Base-by-base conservation (phyloP, 768 basidiomycete genomes). In the Floccularia luteovirens region DNA sequence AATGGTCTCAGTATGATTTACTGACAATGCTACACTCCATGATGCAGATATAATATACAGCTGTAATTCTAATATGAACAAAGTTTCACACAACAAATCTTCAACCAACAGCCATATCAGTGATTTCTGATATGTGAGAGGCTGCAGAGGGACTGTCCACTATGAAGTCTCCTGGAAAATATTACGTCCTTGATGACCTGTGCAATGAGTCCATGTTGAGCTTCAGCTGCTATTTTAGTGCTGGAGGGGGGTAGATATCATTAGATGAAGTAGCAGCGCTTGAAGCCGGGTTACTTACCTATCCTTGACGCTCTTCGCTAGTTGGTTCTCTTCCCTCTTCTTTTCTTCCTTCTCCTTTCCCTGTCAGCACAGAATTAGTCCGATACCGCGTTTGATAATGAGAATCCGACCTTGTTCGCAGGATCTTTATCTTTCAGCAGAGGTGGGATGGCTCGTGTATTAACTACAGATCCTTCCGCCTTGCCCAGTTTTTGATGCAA, bases 141-240 rank as follows among this genome's bases (percentile, higher is more conserved):
- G 55, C 45, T n/a, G 54, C 31, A 10, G 45, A 7, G 36, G 42
- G n/a, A 22, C 20, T 17, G 41, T 35, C 44, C 46, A 48, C 43
- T 43, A 43, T 58, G 62, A 10, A 70, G 74, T 11, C 70, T 65
- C 61, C 67, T 68, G 8, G 87, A 90, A 55, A 97, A 96, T 28
- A 97, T 75, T 31, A 90, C 75, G 46, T 94, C 91, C 57, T 98
- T 97, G 55, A 98, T 72, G 4, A 94, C 79, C 55, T 97, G 93
- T 2, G 91, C 72, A 44, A 96, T 91, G 39, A 98, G 76, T 1
- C 91, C 93, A 49, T 97, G 92, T 49, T 94, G 90, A 1, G 88
- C 88, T 55, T 97, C 92, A 3, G 82, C 74, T 0, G 91, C 81
- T 39, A 97, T 90, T 52, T 87, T 91, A 28, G 79, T 82, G 56